Base-by-base conservation (phyloP, 805 yeast species). In the Candida maris region DNA sequence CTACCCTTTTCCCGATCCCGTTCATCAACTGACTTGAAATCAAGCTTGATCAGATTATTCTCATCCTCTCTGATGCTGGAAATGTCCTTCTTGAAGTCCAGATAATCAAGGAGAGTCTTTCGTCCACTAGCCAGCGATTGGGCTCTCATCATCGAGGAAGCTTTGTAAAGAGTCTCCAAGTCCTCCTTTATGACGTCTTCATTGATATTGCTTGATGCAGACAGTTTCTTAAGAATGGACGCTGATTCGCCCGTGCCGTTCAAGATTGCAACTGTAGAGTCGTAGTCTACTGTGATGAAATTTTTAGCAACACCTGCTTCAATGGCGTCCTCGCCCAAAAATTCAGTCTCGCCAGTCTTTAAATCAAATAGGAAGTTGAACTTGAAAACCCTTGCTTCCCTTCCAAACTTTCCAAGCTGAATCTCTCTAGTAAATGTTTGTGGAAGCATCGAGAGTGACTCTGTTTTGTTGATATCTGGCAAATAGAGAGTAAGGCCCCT, bases 401-500 rank as follows among this genome's bases (percentile, higher is more conserved):
- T 40, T 2, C 80, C 81, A 35, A 79, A 58, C 4, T 82, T 78
- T 9, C 64, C 62, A 10, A 63, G 41, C 38, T 63, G 61, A 34
- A 57, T 71, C 4, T 65, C 41, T 3, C 69, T 59, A 2, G 80
- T 66, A 37, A 82, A 64, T 0, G 68, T 51, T 8, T 56, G 50
- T 0, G 96, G 96, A 1, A 89, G 62, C 91, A 89, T 81, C 1
- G 69, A 67, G 24, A 81, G 80, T 0, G 59, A 42, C 4, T 41
- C 38, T 1, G 65, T 64, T 28, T 79, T 83, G 8, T 41, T 39
- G 5, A 51, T 29, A 28, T 56, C 46, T 0, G 95, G 91, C 16
- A 82, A 70, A 53, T 89, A 91, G 1, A 80, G 70, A 0, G 96
- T 86, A 16, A 76, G 62, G 0, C 81, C 75, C 46, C 79, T 70